Evolutionary conservation across 2,329 filamentous ascomycete genomes (phyloP).

Genomic region (Aspergillus tanneri): DNA sequence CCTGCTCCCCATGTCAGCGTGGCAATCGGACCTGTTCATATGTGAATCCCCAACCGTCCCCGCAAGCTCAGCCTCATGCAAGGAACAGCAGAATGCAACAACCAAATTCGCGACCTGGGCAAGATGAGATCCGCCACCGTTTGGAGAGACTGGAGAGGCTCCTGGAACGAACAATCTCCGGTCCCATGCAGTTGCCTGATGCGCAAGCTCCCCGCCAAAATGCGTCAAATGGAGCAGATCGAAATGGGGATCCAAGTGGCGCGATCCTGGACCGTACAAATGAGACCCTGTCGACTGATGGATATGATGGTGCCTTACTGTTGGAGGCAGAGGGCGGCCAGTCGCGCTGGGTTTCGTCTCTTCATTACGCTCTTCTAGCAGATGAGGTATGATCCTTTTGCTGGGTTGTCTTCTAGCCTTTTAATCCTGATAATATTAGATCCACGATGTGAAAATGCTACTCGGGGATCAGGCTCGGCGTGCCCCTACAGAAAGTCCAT

Average conservation of each 20-base stretch:
- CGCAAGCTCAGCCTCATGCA: not conserved
- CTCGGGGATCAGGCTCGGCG: not conserved
- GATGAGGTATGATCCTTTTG: constrained; percentile 9
- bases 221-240: not conserved
- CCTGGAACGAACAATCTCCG: constrained; percentile 9
- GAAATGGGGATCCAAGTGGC: not conserved
- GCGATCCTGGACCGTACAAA: not conserved
- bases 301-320: constrained; percentile 13
- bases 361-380: constrained; percentile 14
- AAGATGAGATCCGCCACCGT: constrained; percentile 9
- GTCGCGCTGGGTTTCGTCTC: constrained; percentile 15
- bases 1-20: constrained; percentile 3
- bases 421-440: not conserved
- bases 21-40: constrained; percentile 3
- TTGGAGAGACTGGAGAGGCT: constrained; percentile 11
- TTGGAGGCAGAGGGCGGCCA: constrained; percentile 9
- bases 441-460: constrained; percentile 3
- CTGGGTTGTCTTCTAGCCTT: not conserved
- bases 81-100: not conserved
- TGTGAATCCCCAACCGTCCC: not conserved
- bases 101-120: constrained; percentile 4
- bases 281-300: constrained; percentile 9
- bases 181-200: not conserved
- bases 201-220: not conserved
- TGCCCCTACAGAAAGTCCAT: not conserved